Evolutionary conservation across 192 early-diverging fungal species (phyloP), one percentile per base, ranked within the genome.

Genomic region (Coemansia sp.): DNA sequence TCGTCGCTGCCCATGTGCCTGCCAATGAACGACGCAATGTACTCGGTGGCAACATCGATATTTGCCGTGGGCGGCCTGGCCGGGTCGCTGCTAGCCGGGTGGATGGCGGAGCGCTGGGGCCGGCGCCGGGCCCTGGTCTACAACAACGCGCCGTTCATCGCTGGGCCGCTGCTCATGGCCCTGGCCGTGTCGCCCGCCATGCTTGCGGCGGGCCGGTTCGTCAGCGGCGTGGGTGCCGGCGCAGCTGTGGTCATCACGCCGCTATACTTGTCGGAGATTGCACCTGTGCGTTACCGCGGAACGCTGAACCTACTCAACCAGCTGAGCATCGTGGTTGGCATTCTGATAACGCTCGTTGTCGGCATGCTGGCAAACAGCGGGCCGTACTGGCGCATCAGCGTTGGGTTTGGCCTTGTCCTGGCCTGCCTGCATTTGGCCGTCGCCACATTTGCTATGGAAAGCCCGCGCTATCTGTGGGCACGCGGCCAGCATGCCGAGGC

Each of bases 271-370:
- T 75, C 84, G 12, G 92, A 92, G 56, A 77, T 92, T 53, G 81
- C 84, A 8, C 86, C 92, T 1, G 61, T 79, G 21, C 67, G 66
- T 11, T 63, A 74, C 20, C 72, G 89, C 6, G 92, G 92, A 3
- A 72, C 77, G 13, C 77, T 92, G 23, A 89, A 80, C 60, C 56
- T 85, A 19, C 62, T 86, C 46, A 92, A 91, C 64, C 92, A 96
- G 64, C 55, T 91, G 42, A 82, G 85, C 22, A 89, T 92, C 41
- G 91, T 93, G 8, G 40, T 82, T 8, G 92, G 92, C 9, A 85
- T 96, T 55, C 61, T 96, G 14, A 51, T 80, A 6, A 73, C 89
- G 1, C 89, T 89, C 42, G 56, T 75, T 7, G 52, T 82, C 11
- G 88, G 85, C 13, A 64, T 86, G 40, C 79, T 75, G 23, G 66